These are phyloP conservation scores for Linnemannia elongata DNA, from an alignment of 192 early-diverging fungal genomes.

Conservation along the genomic window DNA sequence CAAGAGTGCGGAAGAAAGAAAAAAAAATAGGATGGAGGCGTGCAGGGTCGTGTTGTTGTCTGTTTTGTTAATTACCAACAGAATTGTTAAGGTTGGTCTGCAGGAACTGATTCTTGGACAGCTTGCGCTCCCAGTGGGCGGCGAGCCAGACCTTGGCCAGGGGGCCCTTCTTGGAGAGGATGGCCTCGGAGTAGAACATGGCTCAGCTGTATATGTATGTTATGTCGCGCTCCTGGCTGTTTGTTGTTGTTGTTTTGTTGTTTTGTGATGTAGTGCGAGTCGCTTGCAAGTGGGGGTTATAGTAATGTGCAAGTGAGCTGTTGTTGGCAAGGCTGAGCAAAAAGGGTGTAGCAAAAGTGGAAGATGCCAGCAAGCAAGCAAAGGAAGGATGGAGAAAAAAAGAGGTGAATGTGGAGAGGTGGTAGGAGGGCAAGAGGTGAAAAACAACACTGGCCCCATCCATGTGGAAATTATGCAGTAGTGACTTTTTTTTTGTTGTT, in stretches of 20 bases:
- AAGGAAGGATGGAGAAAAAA: background rate
- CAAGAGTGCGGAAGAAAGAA: no score
- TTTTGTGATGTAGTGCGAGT: background rate
- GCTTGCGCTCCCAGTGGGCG: constrained; percentile 97
- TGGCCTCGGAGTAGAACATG: constrained; percentile 87
- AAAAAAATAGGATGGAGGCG: constrained; percentile 7
- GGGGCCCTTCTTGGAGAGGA: constrained; percentile 87
- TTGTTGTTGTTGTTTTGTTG: background rate
- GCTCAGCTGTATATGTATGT: background rate
- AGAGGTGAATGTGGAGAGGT: background rate
- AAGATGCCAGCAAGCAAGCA: background rate
- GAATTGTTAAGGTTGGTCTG: constrained; percentile 93
- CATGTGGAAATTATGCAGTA: background rate
- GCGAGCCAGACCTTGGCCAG: constrained; percentile 98
- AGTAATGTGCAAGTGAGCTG: background rate
- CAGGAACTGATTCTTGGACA: constrained; percentile 94
- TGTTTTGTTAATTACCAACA: constrained; percentile 70
- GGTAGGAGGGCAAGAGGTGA: background rate
- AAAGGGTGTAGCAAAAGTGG: background rate
- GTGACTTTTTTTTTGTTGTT: constrained; percentile 1
- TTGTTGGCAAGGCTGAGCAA: background rate
- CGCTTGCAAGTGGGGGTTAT: background rate
- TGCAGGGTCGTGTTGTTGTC: background rate
- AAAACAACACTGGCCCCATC: background rate
- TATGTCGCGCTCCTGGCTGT: background rate